phyloP scores from a whole-genome alignment of 805 yeast species.

The Sugiyamaella boreocaroliniensis region DNA sequence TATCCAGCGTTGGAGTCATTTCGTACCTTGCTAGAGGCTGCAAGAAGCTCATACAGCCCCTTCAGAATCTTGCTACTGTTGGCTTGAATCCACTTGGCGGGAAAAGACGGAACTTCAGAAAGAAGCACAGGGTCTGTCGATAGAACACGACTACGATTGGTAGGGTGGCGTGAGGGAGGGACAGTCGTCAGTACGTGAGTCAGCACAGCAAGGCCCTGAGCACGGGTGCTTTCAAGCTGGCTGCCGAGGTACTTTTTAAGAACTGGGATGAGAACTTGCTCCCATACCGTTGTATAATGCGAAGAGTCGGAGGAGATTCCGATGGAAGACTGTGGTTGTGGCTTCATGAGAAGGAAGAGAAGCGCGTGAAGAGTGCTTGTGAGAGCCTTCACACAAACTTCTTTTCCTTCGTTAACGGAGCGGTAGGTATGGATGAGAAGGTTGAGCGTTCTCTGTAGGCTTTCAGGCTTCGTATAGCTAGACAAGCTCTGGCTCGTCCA shows the following conservation, averaged over 20 bases:
- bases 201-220: slow-evolving; percentile 5
- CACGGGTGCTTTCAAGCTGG: background rate
- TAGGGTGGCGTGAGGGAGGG: background rate
- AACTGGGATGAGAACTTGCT: slow-evolving; percentile 2
- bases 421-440: slow-evolving; percentile 15
- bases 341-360: slow-evolving; percentile 4
- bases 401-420: slow-evolving; percentile 8
- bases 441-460: background rate
- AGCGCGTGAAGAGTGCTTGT: slow-evolving; percentile 4
- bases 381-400: slow-evolving; percentile 8
- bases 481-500: slow-evolving; percentile 10
- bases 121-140: slow-evolving; percentile 3
- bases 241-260: background rate
- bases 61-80: slow-evolving; percentile 7
- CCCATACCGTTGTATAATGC: slow-evolving; percentile 6
- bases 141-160: slow-evolving; percentile 4
- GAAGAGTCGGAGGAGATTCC: background rate
- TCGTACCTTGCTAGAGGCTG: background rate
- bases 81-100: slow-evolving; percentile 14
- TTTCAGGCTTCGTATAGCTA: slow-evolving; percentile 1
- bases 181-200: slow-evolving; percentile 6
- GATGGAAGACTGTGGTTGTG: background rate
- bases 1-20: background rate
- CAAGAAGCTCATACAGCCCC: background rate
- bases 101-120: slow-evolving; percentile 12